Evolutionary conservation across 192 early-diverging fungal species (phyloP), one percentile per base, ranked within the genome.

Genomic region (Lunasporangiospora selenospora): DNA sequence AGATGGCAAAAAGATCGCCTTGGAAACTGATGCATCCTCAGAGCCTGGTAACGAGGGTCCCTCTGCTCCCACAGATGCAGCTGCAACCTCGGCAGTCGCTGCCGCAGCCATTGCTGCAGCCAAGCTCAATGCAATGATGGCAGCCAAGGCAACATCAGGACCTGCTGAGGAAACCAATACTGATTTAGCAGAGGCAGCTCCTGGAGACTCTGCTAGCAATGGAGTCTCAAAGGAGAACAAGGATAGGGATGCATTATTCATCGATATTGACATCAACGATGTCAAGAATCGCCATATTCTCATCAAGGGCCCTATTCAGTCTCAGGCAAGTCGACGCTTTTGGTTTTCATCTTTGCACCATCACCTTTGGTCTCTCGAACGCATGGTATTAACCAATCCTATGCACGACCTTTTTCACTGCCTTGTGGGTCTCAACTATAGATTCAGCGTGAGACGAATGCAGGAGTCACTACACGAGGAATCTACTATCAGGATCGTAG

Each of bases 401-500:
- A n/a, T n/a, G n/a, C n/a, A n/a, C n/a, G n/a, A n/a, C n/a, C n/a
- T n/a, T n/a, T n/a, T n/a, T n/a, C n/a, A n/a, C n/a, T n/a, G n/a
- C n/a, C n/a, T n/a, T n/a, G n/a, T n/a, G n/a, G n/a, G n/a, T n/a
- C n/a, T n/a, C n/a, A n/a, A n/a, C n/a, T 31, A 42, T 49, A 80
- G 61, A 87, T 95, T 47, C 88, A 87, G 56, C 85, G 92, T 26
- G 89, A 90, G 27, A 92, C 93, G 18, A 89, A 85, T 26, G 91
- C 90, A 6, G 89, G 89, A 63, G 83, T 95, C 18, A 89, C 87
- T 3, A 94, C 93, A n/a, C 77, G 89, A 36, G 94, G 93, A 66
- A 88, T 88, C 50, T 91, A 91, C 75, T 95, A 93, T 70, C 76
- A 85, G 26, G 85, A 95, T 63, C 66, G 83, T 6, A 82, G 65